A percentile compares a stretch with the other conserved stretches of the same genome.
These are phyloP conservation scores for Phragmites australis DNA, from an alignment of 176 grass and related monocot species.

Conservation along the genomic window DNA sequence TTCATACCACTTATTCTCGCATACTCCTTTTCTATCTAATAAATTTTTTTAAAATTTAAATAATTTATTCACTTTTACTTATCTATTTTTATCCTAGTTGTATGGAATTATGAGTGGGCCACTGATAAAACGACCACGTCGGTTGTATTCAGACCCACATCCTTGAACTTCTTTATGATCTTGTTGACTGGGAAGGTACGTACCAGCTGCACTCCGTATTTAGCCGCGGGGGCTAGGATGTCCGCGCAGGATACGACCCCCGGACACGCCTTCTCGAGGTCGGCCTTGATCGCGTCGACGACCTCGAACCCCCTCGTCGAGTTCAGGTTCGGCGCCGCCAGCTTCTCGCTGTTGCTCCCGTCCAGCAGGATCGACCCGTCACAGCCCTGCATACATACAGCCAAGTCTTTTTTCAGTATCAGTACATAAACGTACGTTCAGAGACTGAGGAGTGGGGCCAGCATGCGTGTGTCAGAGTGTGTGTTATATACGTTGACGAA, in stretches of 20 bases:
- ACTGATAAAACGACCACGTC: slow-evolving; percentile 83
- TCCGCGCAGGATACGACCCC: slow-evolving; percentile 77
- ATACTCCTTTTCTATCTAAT: no score
- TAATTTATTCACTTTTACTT: no score
- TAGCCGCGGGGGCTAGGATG: slow-evolving; percentile 59
- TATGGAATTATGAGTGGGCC: no score
- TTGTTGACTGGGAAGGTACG: not conserved
- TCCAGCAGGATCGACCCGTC: slow-evolving; percentile 83
- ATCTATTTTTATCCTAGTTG: no score
- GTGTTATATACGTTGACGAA: slow-evolving; percentile 64
- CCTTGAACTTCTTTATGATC: slow-evolving; percentile 43
- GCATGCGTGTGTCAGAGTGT: no score
- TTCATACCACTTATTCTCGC: no score
- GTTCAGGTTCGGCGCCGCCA: slow-evolving; percentile 62
- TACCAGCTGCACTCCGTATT: slow-evolving; percentile 61
- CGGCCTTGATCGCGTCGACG: slow-evolving; percentile 74
- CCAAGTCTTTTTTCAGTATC: not conserved
- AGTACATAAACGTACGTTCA: not conserved
- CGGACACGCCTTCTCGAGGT: slow-evolving; percentile 58
- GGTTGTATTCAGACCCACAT: slow-evolving; percentile 58
- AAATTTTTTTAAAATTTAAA: no score
- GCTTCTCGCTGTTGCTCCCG: slow-evolving; percentile 63
- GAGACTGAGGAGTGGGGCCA: not conserved
- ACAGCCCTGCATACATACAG: slow-evolving; percentile 52
- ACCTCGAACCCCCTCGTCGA: slow-evolving; percentile 73